Base-by-base conservation (phyloP, 2,329 filamentous ascomycete species). In the Botrytis deweyae region DNA sequence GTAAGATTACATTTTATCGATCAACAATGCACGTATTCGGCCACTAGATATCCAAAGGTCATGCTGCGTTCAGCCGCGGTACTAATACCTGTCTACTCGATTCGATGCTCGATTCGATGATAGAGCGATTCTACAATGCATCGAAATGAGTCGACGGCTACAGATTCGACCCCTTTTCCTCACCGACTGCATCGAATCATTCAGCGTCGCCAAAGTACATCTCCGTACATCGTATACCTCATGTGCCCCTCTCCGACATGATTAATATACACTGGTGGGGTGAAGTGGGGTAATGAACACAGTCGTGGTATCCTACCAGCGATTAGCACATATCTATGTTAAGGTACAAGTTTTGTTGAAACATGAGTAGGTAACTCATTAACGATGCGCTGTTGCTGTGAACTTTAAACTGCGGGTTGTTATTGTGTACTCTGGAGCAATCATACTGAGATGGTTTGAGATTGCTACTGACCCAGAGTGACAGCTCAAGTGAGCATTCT, bases 401-500 rank as follows among this genome's bases (percentile, higher is more conserved):
- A 58, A 68, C 25, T 68, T 68, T 16, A 58, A 68, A 68, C 49
- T 68, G 66, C 49, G 49, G 49, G 18, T 16, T 42, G 5, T 29
- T 29, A 20, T 3, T 55, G 25, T 29, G 65, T 55, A 42, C 25
- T n/a, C 38, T 29, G n/a, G n/a, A 58, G 49, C 16, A 36, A 49
- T 36, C 29, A 49, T 25, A 20, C 63, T 66, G 29, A 63, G 38
- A 18, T 18, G 52, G n/a, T 9, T 42, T 42, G 25, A 38, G 42
- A 40, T 36, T 25, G 42, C n/a, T 40, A 29, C 46, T 49, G 44
- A 52, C 46, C 8, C 25, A 40, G 36, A 29, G 29, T 40, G 36
- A 68, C 16, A 68, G 25, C 46, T 68, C 65, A 40, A 68, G 65
- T 68, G 65, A 68, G 65, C 65, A n/a, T 29, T 55, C 22, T 29